These are phyloP conservation scores for Penicillium hordei DNA, from an alignment of 2,329 filamentous ascomycete species.

Conservation along the genomic window DNA sequence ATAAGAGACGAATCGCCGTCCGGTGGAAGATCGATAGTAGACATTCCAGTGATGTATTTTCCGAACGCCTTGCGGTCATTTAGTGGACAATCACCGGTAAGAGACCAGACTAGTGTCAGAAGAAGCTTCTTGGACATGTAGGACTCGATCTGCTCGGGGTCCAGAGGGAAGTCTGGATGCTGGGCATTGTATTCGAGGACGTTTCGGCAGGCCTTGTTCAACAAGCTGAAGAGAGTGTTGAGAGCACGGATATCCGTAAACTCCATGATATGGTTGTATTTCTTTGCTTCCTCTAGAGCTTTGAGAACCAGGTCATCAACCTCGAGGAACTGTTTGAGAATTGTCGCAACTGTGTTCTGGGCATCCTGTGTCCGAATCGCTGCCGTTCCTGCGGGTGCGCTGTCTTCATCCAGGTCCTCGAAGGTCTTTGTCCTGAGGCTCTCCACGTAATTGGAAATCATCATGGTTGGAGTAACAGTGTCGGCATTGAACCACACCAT, in stretches of 20 bases:
- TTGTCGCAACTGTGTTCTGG: constrained; percentile 75
- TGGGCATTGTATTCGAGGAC: constrained; percentile 95
- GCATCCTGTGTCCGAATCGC: constrained; percentile 75
- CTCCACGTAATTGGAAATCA: constrained; percentile 88
- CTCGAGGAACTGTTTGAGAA: constrained; percentile 72
- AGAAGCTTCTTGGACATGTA: constrained; percentile 94
- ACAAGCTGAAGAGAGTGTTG: constrained; percentile 87
- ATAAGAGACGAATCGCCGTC: constrained; percentile 79
- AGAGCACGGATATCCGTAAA: constrained; percentile 89
- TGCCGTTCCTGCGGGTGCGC: constrained; percentile 70
- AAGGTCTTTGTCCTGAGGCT: constrained; percentile 79
- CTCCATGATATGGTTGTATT: constrained; percentile 96
- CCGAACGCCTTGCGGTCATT: constrained; percentile 85
- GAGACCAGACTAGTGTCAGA: constrained; percentile 88
- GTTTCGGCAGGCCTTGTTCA: constrained; percentile 91
- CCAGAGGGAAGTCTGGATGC: constrained; percentile 89
- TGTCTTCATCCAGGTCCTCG: constrained; percentile 94
- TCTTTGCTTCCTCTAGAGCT: constrained; percentile 71
- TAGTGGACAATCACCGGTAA: constrained; percentile 92
- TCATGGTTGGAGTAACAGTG: constrained; percentile 88
- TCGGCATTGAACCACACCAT: constrained; percentile 99
- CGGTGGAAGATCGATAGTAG: constrained; percentile 80
- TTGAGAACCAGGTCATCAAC: constrained; percentile 78
- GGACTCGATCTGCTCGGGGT: constrained; percentile 82
- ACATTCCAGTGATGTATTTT: constrained; percentile 76